Evolutionary conservation across 2,329 filamentous ascomycete genomes (phyloP).

Genomic region (Leptoxyphium fumago): DNA sequence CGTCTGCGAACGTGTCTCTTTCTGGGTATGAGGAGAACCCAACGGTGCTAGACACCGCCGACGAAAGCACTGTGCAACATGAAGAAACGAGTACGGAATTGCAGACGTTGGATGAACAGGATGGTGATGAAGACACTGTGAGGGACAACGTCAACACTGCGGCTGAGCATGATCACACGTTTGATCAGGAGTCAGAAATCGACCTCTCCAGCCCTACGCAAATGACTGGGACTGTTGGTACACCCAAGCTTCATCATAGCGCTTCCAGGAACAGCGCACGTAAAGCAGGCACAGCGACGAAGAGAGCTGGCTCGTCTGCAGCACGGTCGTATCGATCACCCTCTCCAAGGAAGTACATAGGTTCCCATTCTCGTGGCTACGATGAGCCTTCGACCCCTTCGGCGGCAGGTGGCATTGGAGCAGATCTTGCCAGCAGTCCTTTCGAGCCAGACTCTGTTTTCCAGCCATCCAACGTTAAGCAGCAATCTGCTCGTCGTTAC

Average conservation of each 20-base stretch:
- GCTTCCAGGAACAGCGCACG: slow-evolving; percentile 13
- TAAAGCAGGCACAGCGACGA: not conserved
- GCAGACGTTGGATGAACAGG: slow-evolving; percentile 16
- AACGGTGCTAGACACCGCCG: slow-evolving; percentile 24
- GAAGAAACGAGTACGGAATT: slow-evolving; percentile 15
- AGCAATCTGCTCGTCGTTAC: slow-evolving; percentile 18
- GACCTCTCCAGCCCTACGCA: slow-evolving; percentile 23
- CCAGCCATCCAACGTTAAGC: slow-evolving; percentile 18
- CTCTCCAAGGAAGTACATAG: slow-evolving; percentile 28
- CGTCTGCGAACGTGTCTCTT: slow-evolving; percentile 90
- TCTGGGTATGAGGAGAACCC: slow-evolving; percentile 76
- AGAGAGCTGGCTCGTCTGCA: not conserved
- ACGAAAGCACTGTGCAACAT: not conserved
- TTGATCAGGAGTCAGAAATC: not conserved
- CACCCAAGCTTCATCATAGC: slow-evolving; percentile 34
- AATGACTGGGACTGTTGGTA: slow-evolving; percentile 40
- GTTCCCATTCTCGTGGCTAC: slow-evolving; percentile 18
- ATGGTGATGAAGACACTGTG: not conserved
- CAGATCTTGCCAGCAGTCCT: slow-evolving; percentile 30
- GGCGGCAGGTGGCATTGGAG: not conserved
- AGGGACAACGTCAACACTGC: not conserved
- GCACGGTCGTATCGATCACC: slow-evolving; percentile 13
- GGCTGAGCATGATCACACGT: not conserved
- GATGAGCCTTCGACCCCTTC: slow-evolving; percentile 14
- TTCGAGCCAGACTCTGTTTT: slow-evolving; percentile 33